Evolutionary conservation across 345 rosid genomes (phyloP).

Genomic region (Leavenworthia alabamica): DNA sequence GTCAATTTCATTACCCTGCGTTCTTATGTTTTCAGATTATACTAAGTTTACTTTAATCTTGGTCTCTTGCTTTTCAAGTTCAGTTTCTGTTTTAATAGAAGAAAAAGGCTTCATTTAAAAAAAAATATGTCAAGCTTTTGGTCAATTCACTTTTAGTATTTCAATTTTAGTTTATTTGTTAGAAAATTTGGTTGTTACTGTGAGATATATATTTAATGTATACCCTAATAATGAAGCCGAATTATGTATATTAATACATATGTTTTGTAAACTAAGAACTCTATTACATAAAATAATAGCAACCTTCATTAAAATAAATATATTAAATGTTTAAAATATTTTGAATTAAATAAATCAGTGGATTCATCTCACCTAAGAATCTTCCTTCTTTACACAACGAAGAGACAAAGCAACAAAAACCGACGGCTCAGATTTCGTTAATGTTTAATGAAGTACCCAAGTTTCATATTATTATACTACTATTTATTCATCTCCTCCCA

Average conservation of each 20-base stretch:
- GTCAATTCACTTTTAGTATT: background rate
- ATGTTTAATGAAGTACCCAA: conserved; percentile 2
- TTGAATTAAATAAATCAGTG: conserved; percentile 2
- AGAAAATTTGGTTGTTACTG: background rate
- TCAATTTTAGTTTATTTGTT: background rate
- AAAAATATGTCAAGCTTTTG: background rate
- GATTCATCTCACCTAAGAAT: conserved; percentile 17
- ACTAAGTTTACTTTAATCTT: background rate
- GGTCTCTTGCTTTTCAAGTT: background rate
- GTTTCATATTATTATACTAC: conserved; percentile 6
- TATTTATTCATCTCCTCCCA: background rate
- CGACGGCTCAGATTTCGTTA: conserved; percentile 36
- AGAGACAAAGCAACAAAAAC: conserved; percentile 33
- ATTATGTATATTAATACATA: background rate
- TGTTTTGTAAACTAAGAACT: too few species aligned
- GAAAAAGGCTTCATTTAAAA: too few species aligned
- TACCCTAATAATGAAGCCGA: background rate
- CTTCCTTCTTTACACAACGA: conserved; percentile 31
- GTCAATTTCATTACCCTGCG: background rate
- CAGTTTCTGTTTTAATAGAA: background rate
- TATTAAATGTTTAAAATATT: background rate
- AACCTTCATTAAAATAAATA: background rate
- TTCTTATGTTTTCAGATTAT: background rate
- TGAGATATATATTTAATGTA: too few species aligned
- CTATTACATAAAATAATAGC: background rate